phyloP scores from a whole-genome alignment of 129 eudicot genomes.

The Arctium minus region DNA sequence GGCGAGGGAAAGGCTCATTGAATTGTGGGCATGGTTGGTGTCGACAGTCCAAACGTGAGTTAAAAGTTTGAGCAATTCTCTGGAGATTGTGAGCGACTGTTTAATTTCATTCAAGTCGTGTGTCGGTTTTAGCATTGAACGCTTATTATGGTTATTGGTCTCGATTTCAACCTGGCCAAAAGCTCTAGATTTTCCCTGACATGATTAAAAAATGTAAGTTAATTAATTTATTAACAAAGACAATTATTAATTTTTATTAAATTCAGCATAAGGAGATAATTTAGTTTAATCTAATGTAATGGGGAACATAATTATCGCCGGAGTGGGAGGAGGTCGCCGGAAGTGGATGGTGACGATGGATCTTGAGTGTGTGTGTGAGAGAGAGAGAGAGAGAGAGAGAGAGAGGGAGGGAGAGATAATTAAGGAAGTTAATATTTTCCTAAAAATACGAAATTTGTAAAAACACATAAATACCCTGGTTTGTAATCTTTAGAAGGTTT shows the following conservation, averaged over 20 bases:
- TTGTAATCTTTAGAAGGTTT: no score
- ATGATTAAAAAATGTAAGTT: no score
- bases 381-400: no score
- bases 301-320: not conserved
- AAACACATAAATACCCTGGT: no score
- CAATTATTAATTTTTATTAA: not conserved
- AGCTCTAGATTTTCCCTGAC: conserved; percentile 19
- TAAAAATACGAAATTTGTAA: no score
- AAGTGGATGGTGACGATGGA: no score
- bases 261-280: not conserved
- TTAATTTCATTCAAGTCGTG: conserved; percentile 51
- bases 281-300: not conserved
- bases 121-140: conserved; percentile 26
- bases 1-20: conserved; percentile 54
- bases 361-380: no score
- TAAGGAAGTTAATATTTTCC: no score
- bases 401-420: no score
- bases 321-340: no score
- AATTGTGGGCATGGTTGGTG: conserved; percentile 30
- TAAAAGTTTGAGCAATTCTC: conserved; percentile 73
- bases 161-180: conserved; percentile 22
- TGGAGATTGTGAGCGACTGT: conserved; percentile 52
- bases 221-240: not conserved
- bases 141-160: conserved; percentile 15
- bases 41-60: conserved; percentile 39